Evolutionary conservation across 2,329 filamentous ascomycete genomes (phyloP).

Genomic region (Fusarium hostae): DNA sequence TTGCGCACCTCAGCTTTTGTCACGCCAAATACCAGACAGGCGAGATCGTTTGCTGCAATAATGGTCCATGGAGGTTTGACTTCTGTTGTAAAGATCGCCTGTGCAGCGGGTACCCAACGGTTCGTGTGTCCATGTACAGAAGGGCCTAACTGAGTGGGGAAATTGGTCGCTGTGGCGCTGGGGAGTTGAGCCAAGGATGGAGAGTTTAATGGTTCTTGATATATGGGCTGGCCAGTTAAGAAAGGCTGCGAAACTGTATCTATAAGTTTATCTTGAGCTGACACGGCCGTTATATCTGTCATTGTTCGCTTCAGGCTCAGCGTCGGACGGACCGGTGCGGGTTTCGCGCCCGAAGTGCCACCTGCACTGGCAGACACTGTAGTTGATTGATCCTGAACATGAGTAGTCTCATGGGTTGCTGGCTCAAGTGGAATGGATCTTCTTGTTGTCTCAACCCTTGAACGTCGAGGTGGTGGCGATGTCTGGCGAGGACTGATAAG

Average conservation of each 20-base stretch:
- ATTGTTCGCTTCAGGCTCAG: slow-evolving; percentile 81
- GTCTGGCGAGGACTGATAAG: slow-evolving; percentile 50
- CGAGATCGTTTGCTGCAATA: slow-evolving; percentile 93
- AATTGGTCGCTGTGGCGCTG: slow-evolving; percentile 53
- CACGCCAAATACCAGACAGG: slow-evolving; percentile 98
- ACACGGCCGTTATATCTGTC: slow-evolving; percentile 81
- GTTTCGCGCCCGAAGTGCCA: slow-evolving; percentile 61
- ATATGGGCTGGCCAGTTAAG: slow-evolving; percentile 56
- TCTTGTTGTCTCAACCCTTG: slow-evolving; percentile 30
- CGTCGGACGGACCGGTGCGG: slow-evolving; percentile 68
- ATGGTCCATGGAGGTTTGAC: slow-evolving; percentile 93
- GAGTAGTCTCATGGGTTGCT: slow-evolving; percentile 32
- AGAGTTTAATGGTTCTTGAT: slow-evolving; percentile 55
- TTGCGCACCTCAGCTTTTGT: slow-evolving; percentile 95
- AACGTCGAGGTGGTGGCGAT: slow-evolving; percentile 47
- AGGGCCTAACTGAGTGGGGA: slow-evolving; percentile 63
- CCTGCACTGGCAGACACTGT: slow-evolving; percentile 68
- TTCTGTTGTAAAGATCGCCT: slow-evolving; percentile 98
- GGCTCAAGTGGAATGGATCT: slow-evolving; percentile 31
- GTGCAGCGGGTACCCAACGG: slow-evolving; percentile 88
- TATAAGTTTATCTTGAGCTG: slow-evolving; percentile 83
- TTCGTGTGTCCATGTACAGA: slow-evolving; percentile 88
- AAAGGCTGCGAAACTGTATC: slow-evolving; percentile 89
- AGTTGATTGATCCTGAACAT: slow-evolving; percentile 61
- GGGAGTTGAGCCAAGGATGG: slow-evolving; percentile 54